These are phyloP conservation scores for Fagopyrum tataricum DNA, from an alignment of 148 eudicot genomes.

Conservation along the genomic window DNA sequence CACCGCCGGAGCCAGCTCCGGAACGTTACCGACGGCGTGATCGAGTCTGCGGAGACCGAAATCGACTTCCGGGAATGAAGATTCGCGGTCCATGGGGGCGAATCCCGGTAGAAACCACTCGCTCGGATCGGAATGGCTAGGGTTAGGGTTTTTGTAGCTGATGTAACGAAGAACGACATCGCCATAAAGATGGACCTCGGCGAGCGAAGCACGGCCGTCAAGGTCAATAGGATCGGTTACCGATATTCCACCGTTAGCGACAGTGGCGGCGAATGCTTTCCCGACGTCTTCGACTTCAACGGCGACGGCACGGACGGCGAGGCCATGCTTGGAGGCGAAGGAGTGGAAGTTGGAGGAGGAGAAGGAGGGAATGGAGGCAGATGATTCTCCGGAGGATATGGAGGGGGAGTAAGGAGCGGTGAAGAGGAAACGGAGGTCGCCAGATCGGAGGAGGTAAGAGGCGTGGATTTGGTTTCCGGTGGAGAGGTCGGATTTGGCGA, in stretches of 20 bases:
- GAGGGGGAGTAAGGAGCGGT: conserved; percentile 79
- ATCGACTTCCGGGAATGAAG: conserved; percentile 43
- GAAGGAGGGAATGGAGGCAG: conserved; percentile 43
- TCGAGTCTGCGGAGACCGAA: conserved; percentile 68
- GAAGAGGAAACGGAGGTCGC: conserved; percentile 56
- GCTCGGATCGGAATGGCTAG: not conserved
- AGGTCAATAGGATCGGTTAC: conserved; percentile 29
- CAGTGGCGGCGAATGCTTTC: conserved; percentile 36
- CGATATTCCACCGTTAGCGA: conserved; percentile 56
- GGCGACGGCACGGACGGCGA: conserved; percentile 68
- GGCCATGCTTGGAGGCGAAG: conserved; percentile 62
- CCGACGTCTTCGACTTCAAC: conserved; percentile 60
- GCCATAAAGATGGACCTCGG: conserved; percentile 76
- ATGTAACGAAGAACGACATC: conserved; percentile 67
- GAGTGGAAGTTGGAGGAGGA: conserved; percentile 20
- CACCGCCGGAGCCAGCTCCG: conserved; percentile 42
- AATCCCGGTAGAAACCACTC: conserved; percentile 63
- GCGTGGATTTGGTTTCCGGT: conserved; percentile 74
- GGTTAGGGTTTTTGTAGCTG: conserved; percentile 28
- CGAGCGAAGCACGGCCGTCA: conserved; percentile 19
- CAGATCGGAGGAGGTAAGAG: conserved; percentile 64
- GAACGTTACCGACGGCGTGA: conserved; percentile 87
- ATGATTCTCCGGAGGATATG: conserved; percentile 7
- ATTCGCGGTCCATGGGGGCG: conserved; percentile 28
- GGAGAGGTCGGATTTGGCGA: conserved; percentile 83